Conservation (phyloP, 345 rosid genomes). For the Bruguiera gymnorhiza region DNA sequence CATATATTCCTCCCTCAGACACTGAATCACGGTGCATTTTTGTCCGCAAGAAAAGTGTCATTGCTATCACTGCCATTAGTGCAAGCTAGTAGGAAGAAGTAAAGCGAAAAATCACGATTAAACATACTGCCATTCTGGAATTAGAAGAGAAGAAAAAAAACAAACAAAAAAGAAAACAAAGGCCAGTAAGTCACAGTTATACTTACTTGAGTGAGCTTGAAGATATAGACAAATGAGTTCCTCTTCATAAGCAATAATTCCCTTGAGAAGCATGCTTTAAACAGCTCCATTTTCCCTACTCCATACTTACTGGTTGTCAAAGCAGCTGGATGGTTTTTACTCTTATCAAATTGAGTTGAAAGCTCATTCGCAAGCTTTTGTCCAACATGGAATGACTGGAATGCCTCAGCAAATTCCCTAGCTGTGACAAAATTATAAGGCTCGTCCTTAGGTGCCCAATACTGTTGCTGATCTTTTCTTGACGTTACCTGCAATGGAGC, state of each 20-base stretch:
- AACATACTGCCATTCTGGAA: background rate
- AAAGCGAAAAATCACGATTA: background rate
- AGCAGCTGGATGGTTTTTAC: conserved; percentile 56
- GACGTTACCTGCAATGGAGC: conserved; percentile 57
- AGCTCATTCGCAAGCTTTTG: conserved; percentile 38
- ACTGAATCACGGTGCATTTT: conserved; percentile 28
- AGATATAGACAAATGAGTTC: conserved; percentile 45
- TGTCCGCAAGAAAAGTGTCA: conserved; percentile 41
- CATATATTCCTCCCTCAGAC: conserved; percentile 48
- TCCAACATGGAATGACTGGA: conserved; percentile 40
- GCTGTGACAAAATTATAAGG: conserved; percentile 50
- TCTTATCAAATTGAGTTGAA: conserved; percentile 43
- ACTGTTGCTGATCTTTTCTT: conserved; percentile 66
- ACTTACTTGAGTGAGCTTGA: conserved; percentile 57
- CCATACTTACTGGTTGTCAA: conserved; percentile 46
- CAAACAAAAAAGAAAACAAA: background rate
- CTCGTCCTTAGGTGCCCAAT: conserved; percentile 44
- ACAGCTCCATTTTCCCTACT: conserved; percentile 41
- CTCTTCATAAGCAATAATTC: conserved; percentile 60
- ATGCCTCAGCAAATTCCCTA: conserved; percentile 51
- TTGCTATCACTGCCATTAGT: conserved; percentile 23
- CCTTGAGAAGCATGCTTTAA: conserved; percentile 49
- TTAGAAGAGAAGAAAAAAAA: background rate
- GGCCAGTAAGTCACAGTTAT: background rate
- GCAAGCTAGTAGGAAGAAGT: conserved; percentile 18